Evolutionary conservation across 148 eudicot genomes (phyloP).

Genomic region (Heliosperma pusillum): DNA sequence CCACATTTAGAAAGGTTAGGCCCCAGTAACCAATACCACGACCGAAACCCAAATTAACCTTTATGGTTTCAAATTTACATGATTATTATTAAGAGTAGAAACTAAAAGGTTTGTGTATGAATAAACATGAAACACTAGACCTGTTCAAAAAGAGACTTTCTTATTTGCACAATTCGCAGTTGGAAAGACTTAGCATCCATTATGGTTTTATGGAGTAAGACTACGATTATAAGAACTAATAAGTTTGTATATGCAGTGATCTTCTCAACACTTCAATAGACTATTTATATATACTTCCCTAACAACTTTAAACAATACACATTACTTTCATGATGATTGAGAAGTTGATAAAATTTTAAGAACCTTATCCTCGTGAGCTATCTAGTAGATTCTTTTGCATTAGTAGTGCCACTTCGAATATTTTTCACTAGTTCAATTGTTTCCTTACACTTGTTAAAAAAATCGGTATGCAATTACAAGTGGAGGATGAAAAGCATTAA

Average conservation of each 20-base stretch:
- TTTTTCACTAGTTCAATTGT: constrained; percentile 17
- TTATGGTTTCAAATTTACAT: no score
- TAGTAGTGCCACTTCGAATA: constrained; percentile 21
- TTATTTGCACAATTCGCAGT: constrained; percentile 20
- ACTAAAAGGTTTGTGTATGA: neutral
- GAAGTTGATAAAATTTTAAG: constrained; percentile 20
- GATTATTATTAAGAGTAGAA: neutral
- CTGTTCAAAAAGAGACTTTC: constrained; percentile 32
- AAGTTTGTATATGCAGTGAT: neutral
- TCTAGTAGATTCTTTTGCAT: constrained; percentile 20
- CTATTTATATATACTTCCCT: constrained; percentile 32
- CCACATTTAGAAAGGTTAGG: no score
- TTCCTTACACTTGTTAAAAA: constrained; percentile 20
- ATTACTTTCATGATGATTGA: constrained; percentile 21
- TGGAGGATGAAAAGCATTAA: neutral
- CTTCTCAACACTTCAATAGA: neutral
- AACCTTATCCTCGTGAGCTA: constrained; percentile 19
- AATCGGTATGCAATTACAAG: neutral
- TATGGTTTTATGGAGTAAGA: constrained; percentile 11
- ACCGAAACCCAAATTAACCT: no score
- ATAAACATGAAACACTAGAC: constrained; percentile 19
- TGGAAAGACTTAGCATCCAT: constrained; percentile 27
- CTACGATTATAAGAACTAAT: constrained; percentile 7
- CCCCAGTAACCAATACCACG: no score
- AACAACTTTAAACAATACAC: constrained; percentile 1